These are phyloP conservation scores for Piper longum DNA, from an alignment of 164 flowering plant species.

Conservation along the genomic window DNA sequence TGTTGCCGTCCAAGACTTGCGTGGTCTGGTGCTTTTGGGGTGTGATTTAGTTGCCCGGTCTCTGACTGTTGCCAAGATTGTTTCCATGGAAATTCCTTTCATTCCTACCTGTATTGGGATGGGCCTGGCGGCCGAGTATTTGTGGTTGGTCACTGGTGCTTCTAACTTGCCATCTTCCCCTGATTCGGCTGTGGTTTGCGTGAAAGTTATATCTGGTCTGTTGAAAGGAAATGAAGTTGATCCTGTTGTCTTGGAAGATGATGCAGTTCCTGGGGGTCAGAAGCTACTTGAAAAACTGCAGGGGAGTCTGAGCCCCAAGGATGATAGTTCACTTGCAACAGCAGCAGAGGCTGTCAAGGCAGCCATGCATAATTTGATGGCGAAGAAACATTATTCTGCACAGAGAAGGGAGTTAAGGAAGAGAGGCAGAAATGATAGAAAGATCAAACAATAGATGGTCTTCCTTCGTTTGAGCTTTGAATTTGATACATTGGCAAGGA, in stretches of 20 bases:
- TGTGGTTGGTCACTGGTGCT: conserved; percentile 85
- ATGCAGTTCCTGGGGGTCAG: conserved; percentile 49
- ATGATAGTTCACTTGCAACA: conserved; percentile 27
- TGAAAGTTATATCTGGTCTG: conserved; percentile 41
- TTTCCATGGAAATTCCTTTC: conserved; percentile 33
- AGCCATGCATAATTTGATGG: conserved; percentile 62
- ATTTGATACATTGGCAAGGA: not conserved
- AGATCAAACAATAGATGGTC: conserved; percentile 18
- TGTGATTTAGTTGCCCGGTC: conserved; percentile 38
- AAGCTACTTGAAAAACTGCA: conserved; percentile 59
- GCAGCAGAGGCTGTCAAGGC: conserved; percentile 73
- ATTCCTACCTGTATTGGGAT: conserved; percentile 59
- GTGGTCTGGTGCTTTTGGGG: conserved; percentile 49
- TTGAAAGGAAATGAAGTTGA: conserved; percentile 11
- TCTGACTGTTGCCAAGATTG: conserved; percentile 54
- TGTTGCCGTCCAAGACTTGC: conserved; percentile 74
- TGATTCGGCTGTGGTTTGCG: conserved; percentile 34
- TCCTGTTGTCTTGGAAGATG: conserved; percentile 34
- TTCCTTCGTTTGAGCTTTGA: not conserved
- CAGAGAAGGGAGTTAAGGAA: conserved; percentile 71
- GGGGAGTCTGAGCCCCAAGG: conserved; percentile 38
- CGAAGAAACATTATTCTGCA: conserved; percentile 55
- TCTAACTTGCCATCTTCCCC: conserved; percentile 33
- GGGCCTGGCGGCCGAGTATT: conserved; percentile 22
- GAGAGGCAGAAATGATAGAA: conserved; percentile 68